Evolutionary conservation across 2,329 filamentous ascomycete species (phyloP).

Genomic region (Fusarium keratoplasticum): DNA sequence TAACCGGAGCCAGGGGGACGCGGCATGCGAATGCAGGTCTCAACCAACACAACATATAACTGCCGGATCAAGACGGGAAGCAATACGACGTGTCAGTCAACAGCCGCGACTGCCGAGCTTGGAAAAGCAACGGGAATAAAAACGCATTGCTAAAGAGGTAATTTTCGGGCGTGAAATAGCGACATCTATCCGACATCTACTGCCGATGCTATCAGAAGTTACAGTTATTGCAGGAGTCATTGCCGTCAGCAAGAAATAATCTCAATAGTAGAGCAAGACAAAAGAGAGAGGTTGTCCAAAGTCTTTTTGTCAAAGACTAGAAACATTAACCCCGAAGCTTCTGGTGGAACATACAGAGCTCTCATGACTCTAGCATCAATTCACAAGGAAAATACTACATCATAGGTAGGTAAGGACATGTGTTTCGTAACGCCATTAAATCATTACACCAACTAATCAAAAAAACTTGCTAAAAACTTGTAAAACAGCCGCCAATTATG

Average conservation of each 20-base stretch:
- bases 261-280: background rate
- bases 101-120: background rate
- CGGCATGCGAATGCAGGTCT: background rate
- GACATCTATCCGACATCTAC: background rate
- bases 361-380: background rate
- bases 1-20: background rate
- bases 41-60: background rate
- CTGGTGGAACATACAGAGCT: background rate
- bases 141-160: background rate
- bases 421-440: background rate
- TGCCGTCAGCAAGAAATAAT: background rate
- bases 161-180: background rate
- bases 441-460: background rate
- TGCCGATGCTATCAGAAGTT: background rate
- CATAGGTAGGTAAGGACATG: background rate
- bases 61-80: background rate
- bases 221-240: background rate
- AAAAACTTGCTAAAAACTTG: background rate
- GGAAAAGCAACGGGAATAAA: background rate
- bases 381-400: background rate
- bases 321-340: background rate
- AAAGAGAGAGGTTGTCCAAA: background rate
- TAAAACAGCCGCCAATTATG: background rate
- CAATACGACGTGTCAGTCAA: background rate
- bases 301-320: background rate